Base-by-base conservation (phyloP, 768 basidiomycete species). In the Leccinum aurantiacum region DNA sequence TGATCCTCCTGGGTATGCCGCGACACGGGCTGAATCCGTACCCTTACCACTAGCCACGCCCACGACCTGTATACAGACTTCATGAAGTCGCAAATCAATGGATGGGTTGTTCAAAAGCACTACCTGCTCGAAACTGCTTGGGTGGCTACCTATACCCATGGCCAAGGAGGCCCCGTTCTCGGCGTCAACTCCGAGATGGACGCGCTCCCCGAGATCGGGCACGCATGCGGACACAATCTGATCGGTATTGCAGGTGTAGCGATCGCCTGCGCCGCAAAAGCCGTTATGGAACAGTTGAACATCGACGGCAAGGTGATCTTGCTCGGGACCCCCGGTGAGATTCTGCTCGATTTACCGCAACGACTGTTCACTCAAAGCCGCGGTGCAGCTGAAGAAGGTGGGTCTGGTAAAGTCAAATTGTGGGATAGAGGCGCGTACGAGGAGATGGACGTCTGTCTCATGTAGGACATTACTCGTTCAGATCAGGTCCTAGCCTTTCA, bases 171-270 rank as follows among this genome's bases (percentile, higher is more conserved):
- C 4, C 15, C 6, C 80, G 84, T 54, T 17, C 50, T 93, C 33
- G 91, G 91, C 0, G 77, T 93, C 59, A 93, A 93, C 47, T 64
- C 90, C 15, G 91, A 93, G 82, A 86, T 87, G 85, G 85, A 87
- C 57, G 87, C 87, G 1, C 75, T 88, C 11, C 74, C 73, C 17
- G 76, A 82, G 0, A 77, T 87, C 41, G 85, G 89, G 0, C 89
- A 90, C 63, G 89, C 87, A 1, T 93, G 91, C 66, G 91, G 91
- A 3, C 91, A 93, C 68, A 93, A 93, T 65, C 76, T 93, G 52
- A 93, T 93, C 54, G 90, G 88, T 1, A 89, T 92, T 24, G 65
- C 79, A 57, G 90, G 90, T 4, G 86, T 92, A 13, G 89, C 86
- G 2, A 81, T 90, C 27, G 87, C 90, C 0, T 79, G 84, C 56